Evolutionary conservation across 1,284 basidiomycete species (phyloP).

Genomic region (Rhodotorula mucilaginosa): DNA sequence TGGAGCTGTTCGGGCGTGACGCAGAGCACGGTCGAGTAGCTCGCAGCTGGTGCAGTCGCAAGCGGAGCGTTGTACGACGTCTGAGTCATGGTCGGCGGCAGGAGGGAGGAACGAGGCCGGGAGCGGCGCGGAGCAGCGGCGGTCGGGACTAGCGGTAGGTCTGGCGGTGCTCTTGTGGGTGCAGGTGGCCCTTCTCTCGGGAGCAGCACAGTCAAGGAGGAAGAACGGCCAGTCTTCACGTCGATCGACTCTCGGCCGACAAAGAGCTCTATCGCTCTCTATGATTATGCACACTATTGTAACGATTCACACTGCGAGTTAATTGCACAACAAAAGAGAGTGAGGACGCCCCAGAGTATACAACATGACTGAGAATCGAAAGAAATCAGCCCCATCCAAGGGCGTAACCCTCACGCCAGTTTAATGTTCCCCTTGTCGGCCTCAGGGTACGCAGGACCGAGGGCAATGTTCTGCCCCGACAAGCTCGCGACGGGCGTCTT

Average conservation of each 20-base stretch:
- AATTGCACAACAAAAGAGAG: no score
- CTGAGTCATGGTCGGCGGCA: not conserved
- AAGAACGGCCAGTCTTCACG: no score
- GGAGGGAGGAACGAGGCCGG: no score
- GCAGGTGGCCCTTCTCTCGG: no score
- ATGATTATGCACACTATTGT: not conserved
- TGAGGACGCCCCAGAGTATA: not conserved
- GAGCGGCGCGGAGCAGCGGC: not conserved
- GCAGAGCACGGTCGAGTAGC: conserved; percentile 12
- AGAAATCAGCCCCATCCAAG: no score
- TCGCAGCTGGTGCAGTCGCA: not conserved
- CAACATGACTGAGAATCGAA: not conserved
- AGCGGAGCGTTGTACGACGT: conserved; percentile 4
- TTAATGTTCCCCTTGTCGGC: not conserved
- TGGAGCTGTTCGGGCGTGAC: conserved; percentile 11
- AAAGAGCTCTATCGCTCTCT: not conserved
- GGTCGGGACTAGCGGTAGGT: no score
- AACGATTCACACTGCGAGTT: no score
- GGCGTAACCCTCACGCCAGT: not conserved
- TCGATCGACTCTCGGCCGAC: not conserved
- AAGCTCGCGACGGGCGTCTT: not conserved
- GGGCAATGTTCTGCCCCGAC: not conserved
- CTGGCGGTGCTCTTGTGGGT: no score
- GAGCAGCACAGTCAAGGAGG: no score
- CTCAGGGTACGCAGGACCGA: not conserved